Conservation (phyloP, 306 rosid genomes). For the Ceratonia siliqua region DNA sequence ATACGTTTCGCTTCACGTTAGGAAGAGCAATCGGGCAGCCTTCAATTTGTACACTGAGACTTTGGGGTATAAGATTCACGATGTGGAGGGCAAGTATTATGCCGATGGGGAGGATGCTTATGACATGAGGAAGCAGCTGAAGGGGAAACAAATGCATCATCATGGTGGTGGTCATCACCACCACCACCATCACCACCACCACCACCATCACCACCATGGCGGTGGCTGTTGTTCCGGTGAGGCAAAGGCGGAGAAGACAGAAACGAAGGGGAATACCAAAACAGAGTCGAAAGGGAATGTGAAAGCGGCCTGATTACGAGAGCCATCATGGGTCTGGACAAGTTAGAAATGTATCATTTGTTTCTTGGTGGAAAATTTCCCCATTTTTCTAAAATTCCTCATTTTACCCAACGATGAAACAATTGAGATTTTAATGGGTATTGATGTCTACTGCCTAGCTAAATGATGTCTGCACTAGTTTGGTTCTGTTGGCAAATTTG, state of each 20-base stretch:
- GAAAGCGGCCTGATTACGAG: constrained; percentile 41
- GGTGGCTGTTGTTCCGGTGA: constrained; percentile 88
- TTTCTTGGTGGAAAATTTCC: not conserved
- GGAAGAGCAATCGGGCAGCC: constrained; percentile 95
- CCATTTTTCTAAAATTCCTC: not conserved
- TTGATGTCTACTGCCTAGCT: not conserved
- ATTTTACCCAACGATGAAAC: not conserved
- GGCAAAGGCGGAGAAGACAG: constrained; percentile 39
- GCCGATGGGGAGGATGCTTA: constrained; percentile 98
- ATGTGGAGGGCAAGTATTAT: constrained; percentile 91
- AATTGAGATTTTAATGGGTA: not conserved
- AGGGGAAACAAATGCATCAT: constrained; percentile 68
- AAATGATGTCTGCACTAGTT: constrained; percentile 5
- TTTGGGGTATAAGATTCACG: constrained; percentile 87
- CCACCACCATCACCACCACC: constrained; percentile 41
- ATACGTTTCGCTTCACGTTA: constrained; percentile 87
- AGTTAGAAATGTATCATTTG: not conserved
- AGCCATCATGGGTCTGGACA: not conserved
- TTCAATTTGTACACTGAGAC: constrained; percentile 82
- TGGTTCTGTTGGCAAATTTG: constrained; percentile 13
- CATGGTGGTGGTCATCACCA: constrained; percentile 13
- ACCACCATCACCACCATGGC: constrained; percentile 58
- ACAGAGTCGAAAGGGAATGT: not conserved
- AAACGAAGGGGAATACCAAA: constrained; percentile 50
- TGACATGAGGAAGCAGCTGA: constrained; percentile 95